Evolutionary conservation across 352 stramenopile genomes (phyloP).

Genomic region (Globisporangium emineosum): DNA sequence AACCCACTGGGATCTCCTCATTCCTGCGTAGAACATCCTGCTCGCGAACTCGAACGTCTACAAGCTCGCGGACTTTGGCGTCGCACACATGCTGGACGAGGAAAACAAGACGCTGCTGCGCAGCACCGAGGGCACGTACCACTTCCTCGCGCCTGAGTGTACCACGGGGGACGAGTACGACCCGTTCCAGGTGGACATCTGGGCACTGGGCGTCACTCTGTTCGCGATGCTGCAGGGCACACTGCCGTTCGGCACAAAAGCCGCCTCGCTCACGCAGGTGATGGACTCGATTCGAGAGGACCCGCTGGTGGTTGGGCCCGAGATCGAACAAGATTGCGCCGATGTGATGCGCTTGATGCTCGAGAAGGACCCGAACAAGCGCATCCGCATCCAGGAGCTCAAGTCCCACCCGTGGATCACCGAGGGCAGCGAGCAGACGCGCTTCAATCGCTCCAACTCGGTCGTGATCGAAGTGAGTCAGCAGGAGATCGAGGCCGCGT

Average conservation of each 20-base stretch:
- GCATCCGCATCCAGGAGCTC: conserved; percentile 56
- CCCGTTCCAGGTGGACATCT: conserved; percentile 78
- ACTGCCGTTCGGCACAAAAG: conserved; percentile 66
- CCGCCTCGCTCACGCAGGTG: conserved; percentile 51
- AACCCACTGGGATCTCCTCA: background rate
- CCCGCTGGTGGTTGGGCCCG: conserved; percentile 30
- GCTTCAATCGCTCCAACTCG: background rate
- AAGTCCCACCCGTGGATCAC: conserved; percentile 51
- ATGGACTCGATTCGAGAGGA: conserved; percentile 76
- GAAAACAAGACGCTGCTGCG: conserved; percentile 44
- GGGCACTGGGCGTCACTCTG: conserved; percentile 80
- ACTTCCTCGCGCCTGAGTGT: conserved; percentile 83
- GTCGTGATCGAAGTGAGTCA: conserved; percentile 42
- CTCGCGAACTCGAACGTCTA: conserved; percentile 46
- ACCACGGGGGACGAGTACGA: conserved; percentile 74
- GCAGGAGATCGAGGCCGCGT: conserved; percentile 69
- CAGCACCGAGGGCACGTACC: conserved; percentile 85
- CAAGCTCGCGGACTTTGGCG: conserved; percentile 82
- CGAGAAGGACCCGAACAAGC: conserved; percentile 50
- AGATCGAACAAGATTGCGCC: conserved; percentile 42
- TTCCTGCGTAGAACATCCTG: conserved; percentile 76
- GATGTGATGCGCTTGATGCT: conserved; percentile 45
- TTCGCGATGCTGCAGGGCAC: conserved; percentile 62
- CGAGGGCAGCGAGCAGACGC: background rate
- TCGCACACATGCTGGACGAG: conserved; percentile 57